These are phyloP conservation scores for Boletus sp. DNA, from an alignment of 768 basidiomycete species.

Conservation along the genomic window DNA sequence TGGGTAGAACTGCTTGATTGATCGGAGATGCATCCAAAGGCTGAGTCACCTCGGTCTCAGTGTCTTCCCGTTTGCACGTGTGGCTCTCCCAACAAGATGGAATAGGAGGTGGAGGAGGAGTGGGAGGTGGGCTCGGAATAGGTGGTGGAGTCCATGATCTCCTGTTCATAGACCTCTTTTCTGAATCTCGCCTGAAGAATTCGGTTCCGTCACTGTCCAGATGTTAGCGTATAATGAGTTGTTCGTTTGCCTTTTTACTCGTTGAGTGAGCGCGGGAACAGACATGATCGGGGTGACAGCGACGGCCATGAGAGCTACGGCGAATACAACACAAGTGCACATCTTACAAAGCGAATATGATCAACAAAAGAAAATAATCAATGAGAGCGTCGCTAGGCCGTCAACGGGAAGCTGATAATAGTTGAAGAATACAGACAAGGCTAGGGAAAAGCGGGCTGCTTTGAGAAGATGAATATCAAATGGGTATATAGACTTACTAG, in stretches of 20 bases:
- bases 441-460: not conserved
- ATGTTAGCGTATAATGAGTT: not conserved
- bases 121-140: conserved; percentile 10
- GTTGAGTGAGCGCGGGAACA: conserved; percentile 1
- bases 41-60: not conserved
- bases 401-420: conserved; percentile 9
- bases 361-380: not conserved
- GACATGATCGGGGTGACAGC: conserved; percentile 6
- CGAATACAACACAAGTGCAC: conserved; percentile 4
- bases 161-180: not conserved
- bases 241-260: not conserved
- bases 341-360: conserved; percentile 7
- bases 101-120: conserved; percentile 5
- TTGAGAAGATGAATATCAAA: not conserved
- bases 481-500: conserved; percentile 13
- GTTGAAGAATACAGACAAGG: conserved; percentile 16
- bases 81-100: not conserved
- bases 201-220: not conserved
- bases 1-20: not conserved
- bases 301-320: conserved; percentile 4
- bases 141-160: conserved; percentile 6
- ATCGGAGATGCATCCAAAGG: not conserved
- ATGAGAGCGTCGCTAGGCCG: conserved; percentile 11
- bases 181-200: not conserved
- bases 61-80: not conserved